These are phyloP conservation scores for Macrocybe gigantea DNA, from an alignment of 768 basidiomycete genomes.

Conservation along the genomic window DNA sequence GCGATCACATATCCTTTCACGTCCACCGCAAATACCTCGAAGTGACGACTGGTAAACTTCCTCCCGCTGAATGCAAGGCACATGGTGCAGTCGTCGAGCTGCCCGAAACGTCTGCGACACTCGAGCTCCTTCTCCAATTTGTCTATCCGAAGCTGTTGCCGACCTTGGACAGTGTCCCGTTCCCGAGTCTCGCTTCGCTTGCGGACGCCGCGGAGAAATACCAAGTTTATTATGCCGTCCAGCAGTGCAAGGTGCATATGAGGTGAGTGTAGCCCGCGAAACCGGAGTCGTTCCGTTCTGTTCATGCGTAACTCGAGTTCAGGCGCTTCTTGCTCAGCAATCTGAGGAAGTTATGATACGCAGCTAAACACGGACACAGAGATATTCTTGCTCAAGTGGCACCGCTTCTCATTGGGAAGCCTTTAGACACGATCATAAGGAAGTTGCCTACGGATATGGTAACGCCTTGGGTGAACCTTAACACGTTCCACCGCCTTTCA, in stretches of 20 bases:
- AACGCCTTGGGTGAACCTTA: not conserved
- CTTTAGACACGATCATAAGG: not conserved
- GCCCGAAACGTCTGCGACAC: slow-evolving; percentile 12
- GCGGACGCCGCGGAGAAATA: slow-evolving; percentile 16
- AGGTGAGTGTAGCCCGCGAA: not conserved
- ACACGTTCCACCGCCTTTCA: not conserved
- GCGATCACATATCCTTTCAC: slow-evolving; percentile 18
- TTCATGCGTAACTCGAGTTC: too few species aligned
- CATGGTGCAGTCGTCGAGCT: slow-evolving; percentile 17
- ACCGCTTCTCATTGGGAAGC: not conserved
- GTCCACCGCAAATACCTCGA: slow-evolving; percentile 22
- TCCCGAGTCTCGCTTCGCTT: slow-evolving; percentile 11
- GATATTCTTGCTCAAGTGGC: not conserved
- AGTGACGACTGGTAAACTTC: slow-evolving; percentile 20
- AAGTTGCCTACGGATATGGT: not conserved
- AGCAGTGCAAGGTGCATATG: not conserved
- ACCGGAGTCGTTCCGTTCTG: too few species aligned
- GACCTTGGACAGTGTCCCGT: slow-evolving; percentile 10
- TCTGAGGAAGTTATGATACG: not conserved
- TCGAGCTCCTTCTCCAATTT: slow-evolving; percentile 23
- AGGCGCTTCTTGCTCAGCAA: too few species aligned
- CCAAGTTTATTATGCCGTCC: not conserved
- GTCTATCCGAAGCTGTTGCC: slow-evolving; percentile 19
- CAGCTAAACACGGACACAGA: not conserved
- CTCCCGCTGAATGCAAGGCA: slow-evolving; percentile 18